Conservation (phyloP, 2,329 filamentous ascomycete species). For the Cordyceps sp. region DNA sequence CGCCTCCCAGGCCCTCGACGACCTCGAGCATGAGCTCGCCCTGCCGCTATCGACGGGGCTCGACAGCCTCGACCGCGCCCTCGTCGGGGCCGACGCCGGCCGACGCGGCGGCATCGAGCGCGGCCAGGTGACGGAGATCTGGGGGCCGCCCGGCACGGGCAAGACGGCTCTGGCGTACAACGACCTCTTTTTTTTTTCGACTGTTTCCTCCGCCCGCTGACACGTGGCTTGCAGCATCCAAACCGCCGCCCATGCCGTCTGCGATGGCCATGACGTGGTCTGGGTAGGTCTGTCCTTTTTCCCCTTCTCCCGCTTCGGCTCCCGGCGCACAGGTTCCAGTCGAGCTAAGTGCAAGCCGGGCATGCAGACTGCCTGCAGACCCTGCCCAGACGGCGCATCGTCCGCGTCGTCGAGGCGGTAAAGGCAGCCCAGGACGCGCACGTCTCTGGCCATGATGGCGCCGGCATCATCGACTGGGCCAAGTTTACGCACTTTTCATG, state of each 20-base stretch:
- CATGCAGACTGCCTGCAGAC: conserved; percentile 30
- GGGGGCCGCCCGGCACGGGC: conserved; percentile 71
- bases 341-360: neutral
- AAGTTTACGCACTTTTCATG: conserved; percentile 33
- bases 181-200: neutral
- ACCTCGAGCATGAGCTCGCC: conserved; percentile 32
- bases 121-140: conserved; percentile 72
- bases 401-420: conserved; percentile 8
- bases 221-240: conserved; percentile 42
- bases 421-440: neutral
- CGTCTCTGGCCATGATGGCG: conserved; percentile 2
- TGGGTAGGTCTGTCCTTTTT: conserved; percentile 59
- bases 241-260: conserved; percentile 46
- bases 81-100: conserved; percentile 12
- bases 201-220: neutral
- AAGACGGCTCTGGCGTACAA: conserved; percentile 68
- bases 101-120: conserved; percentile 44
- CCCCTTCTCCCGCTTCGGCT: conserved; percentile 2
- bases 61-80: conserved; percentile 29
- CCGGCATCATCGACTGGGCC: conserved; percentile 9
- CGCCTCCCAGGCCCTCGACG: conserved; percentile 53
- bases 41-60: conserved; percentile 41
- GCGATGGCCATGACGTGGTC: conserved; percentile 44
- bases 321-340: neutral
- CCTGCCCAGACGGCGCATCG: conserved; percentile 12